phyloP scores from a whole-genome alignment of 192 early-diverging fungal genomes.

The Podila clonocystis region DNA sequence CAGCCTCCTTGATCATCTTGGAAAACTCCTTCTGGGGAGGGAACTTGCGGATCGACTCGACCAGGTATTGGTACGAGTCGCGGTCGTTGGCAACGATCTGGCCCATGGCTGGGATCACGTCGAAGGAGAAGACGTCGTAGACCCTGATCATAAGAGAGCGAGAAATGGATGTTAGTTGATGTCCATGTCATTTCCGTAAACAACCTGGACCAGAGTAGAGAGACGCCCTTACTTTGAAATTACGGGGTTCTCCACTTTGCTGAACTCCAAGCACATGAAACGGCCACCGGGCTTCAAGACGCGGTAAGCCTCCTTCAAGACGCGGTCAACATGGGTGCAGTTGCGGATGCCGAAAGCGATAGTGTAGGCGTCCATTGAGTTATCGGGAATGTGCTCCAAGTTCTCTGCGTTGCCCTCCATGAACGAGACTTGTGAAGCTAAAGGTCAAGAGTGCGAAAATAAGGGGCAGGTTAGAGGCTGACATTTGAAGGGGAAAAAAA shows the following conservation, averaged over 20 bases:
- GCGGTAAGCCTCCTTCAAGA: conserved; percentile 89
- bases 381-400: conserved; percentile 75
- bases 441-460: neutral
- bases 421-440: conserved; percentile 74
- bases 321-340: conserved; percentile 91
- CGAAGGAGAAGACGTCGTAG: conserved; percentile 95
- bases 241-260: conserved; percentile 88
- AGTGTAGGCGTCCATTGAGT: conserved; percentile 91
- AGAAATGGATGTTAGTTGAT: neutral
- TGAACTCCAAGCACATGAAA: conserved; percentile 96
- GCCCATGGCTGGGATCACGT: conserved; percentile 90
- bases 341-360: conserved; percentile 99
- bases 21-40: conserved; percentile 91
- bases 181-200: neutral
- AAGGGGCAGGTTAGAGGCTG: neutral
- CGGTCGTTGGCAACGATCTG: conserved; percentile 87
- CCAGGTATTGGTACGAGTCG: conserved; percentile 95
- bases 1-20: conserved; percentile 87
- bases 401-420: conserved; percentile 92
- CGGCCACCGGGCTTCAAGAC: conserved; percentile 96
- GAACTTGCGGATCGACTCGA: conserved; percentile 96
- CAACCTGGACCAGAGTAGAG: neutral
- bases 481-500: too few relatives aligned
- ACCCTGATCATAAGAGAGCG: conserved; percentile 51
- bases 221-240: conserved; percentile 73